Evolutionary conservation across 2,329 filamentous ascomycete species (phyloP).

Genomic region (Cephalotrichum gorgonifer): DNA sequence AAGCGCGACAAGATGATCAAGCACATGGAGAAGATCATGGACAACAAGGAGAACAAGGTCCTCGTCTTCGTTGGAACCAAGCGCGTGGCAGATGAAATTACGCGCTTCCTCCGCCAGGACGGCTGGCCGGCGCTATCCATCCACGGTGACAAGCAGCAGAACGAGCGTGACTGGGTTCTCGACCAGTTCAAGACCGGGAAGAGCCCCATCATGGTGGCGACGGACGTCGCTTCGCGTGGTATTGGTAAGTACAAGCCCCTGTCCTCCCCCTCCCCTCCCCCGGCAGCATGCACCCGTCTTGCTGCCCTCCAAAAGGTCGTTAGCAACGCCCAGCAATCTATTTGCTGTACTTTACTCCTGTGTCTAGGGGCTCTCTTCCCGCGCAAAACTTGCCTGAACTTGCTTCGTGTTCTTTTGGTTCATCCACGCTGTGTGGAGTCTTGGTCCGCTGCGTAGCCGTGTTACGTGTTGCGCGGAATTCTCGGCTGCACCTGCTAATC

Average conservation of each 20-base stretch:
- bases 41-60: conserved; percentile 89
- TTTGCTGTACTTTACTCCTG: conserved; percentile 83
- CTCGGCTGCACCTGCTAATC: conserved; percentile 22
- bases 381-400: conserved; percentile 86
- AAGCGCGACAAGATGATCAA: conserved; percentile 97
- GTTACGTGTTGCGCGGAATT: conserved; percentile 32
- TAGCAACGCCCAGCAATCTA: conserved; percentile 7
- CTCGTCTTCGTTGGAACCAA: conserved; percentile 92
- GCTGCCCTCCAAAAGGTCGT: conserved; percentile 22
- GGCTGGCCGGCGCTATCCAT: conserved; percentile 97
- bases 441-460: conserved; percentile 71
- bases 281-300: conserved; percentile 42
- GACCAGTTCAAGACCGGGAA: conserved; percentile 99
- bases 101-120: conserved; percentile 91
- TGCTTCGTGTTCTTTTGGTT: conserved; percentile 73
- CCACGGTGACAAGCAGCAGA: conserved; percentile 98
- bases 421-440: conserved; percentile 63
- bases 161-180: conserved; percentile 98
- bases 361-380: conserved; percentile 79
- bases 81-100: conserved; percentile 95
- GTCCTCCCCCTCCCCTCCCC: conserved; percentile 25
- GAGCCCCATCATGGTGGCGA: conserved; percentile 99
- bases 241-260: conserved; percentile 81
- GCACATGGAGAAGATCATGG: conserved; percentile 96
- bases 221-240: conserved; percentile 98